These are phyloP conservation scores for Volutella citrinella DNA, from an alignment of 2,329 filamentous ascomycete species.

Conservation along the genomic window DNA sequence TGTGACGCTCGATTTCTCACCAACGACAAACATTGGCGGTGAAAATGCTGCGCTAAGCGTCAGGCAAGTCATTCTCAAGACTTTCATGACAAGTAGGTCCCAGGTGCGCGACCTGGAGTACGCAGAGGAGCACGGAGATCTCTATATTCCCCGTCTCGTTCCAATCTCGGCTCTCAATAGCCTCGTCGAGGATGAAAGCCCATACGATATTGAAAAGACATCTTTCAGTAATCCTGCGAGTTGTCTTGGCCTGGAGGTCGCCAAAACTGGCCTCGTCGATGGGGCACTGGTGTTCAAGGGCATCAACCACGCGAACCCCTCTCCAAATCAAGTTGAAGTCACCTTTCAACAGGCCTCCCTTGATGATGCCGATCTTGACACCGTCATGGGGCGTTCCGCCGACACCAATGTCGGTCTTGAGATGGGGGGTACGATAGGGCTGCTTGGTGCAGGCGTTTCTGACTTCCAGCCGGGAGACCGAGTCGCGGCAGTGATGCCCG, in stretches of 20 bases:
- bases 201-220: slow-evolving; percentile 5
- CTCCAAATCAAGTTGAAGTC: slow-evolving; percentile 38
- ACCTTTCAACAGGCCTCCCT: slow-evolving; percentile 35
- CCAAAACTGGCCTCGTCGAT: slow-evolving; percentile 23
- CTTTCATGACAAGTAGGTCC: slow-evolving; percentile 16
- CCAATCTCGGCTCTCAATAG: slow-evolving; percentile 39
- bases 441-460: slow-evolving; percentile 30
- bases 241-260: slow-evolving; percentile 22
- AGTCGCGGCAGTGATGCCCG: slow-evolving; percentile 38
- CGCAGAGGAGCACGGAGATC: slow-evolving; percentile 31
- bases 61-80: slow-evolving; percentile 21
- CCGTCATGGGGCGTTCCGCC: slow-evolving; percentile 28
- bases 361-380: slow-evolving; percentile 35
- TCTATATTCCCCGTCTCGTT: slow-evolving; percentile 45
- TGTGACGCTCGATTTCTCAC: slow-evolving; percentile 40
- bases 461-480: slow-evolving; percentile 34
- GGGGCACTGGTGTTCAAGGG: slow-evolving; percentile 24
- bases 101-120: slow-evolving; percentile 41
- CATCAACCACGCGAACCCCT: slow-evolving; percentile 17
- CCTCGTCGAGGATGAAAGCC: slow-evolving; percentile 37
- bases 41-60: slow-evolving; percentile 16
- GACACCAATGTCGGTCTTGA: slow-evolving; percentile 39
- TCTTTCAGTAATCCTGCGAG: slow-evolving; percentile 17
- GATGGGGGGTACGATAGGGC: slow-evolving; percentile 34
- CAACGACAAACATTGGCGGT: slow-evolving; percentile 16